phyloP scores from a whole-genome alignment of 441 rosid species.

The Eutrema salsugineum region DNA sequence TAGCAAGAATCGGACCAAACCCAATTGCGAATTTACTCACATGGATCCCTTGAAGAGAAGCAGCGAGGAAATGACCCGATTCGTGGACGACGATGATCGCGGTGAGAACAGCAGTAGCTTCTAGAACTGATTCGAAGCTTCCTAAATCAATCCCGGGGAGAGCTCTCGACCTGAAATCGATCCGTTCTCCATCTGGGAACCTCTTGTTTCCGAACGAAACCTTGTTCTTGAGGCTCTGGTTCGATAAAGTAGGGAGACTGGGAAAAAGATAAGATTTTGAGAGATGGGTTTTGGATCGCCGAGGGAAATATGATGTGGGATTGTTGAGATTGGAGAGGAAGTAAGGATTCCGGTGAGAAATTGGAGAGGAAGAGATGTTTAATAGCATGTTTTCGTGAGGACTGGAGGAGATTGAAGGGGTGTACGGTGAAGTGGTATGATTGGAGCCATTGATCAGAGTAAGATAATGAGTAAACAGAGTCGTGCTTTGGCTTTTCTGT shows the following conservation, averaged over 20 bases:
- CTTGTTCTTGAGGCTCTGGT: slow-evolving; percentile 29
- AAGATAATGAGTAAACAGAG: slow-evolving; percentile 11
- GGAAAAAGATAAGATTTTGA: slow-evolving; percentile 37
- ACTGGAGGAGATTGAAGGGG: neutral
- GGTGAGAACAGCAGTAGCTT: slow-evolving; percentile 78
- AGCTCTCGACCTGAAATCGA: slow-evolving; percentile 48
- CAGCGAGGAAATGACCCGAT: slow-evolving; percentile 87
- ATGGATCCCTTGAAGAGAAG: slow-evolving; percentile 85
- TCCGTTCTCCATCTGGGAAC: slow-evolving; percentile 31
- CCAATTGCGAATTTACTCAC: slow-evolving; percentile 94
- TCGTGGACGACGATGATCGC: slow-evolving; percentile 89
- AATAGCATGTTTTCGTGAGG: slow-evolving; percentile 45
- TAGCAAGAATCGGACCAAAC: slow-evolving; percentile 91
- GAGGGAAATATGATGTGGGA: slow-evolving; percentile 35
- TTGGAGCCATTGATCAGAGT: slow-evolving; percentile 2
- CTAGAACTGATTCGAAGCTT: slow-evolving; percentile 63
- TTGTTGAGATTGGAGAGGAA: slow-evolving; percentile 31
- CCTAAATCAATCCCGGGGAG: slow-evolving; percentile 64
- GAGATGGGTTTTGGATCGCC: slow-evolving; percentile 41
- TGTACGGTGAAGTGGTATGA: slow-evolving; percentile 17
- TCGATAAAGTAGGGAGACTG: slow-evolving; percentile 20
- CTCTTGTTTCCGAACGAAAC: slow-evolving; percentile 26
- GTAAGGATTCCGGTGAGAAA: slow-evolving; percentile 36
- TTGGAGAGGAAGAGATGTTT: slow-evolving; percentile 41
- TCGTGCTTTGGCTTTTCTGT: slow-evolving; percentile 17